Conservation (phyloP, 2,329 filamentous ascomycete species). For the Fusarium papillatum region DNA sequence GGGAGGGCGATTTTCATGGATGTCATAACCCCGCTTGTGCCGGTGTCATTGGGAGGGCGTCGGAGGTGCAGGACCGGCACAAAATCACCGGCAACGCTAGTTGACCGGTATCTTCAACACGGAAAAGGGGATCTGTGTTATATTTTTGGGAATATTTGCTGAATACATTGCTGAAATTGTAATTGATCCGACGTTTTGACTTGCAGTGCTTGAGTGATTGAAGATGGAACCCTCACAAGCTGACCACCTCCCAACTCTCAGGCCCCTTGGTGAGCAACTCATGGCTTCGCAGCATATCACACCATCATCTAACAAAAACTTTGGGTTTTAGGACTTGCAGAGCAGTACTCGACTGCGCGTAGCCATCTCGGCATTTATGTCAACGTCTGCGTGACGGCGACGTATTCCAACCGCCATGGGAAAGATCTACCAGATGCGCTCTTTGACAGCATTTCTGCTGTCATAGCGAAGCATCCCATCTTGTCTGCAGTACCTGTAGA, state of each 20-base stretch:
- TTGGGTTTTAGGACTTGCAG: background rate
- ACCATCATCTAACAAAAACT: background rate
- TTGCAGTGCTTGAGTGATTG: background rate
- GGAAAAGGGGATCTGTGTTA: background rate
- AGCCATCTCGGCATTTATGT: slow-evolving; percentile 1
- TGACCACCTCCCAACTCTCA: background rate
- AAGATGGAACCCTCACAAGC: background rate
- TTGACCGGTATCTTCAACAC: background rate
- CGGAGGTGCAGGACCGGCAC: background rate
- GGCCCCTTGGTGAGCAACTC: background rate
- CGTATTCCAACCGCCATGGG: background rate
- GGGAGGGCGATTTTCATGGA: background rate
- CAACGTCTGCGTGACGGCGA: slow-evolving; percentile 8
- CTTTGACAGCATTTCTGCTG: accelerated
- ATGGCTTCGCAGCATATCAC: background rate
- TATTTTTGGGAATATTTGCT: background rate
- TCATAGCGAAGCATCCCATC: background rate
- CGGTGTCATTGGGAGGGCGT: background rate
- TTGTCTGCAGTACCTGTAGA: background rate
- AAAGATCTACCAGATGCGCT: accelerated
- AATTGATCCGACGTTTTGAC: background rate
- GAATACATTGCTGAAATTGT: background rate
- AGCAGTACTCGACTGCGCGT: slow-evolving; percentile 12
- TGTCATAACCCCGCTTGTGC: background rate
- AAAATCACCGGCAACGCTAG: background rate